phyloP scores from a whole-genome alignment of 768 basidiomycete genomes.

The Omphalotus guepiniiformis region DNA sequence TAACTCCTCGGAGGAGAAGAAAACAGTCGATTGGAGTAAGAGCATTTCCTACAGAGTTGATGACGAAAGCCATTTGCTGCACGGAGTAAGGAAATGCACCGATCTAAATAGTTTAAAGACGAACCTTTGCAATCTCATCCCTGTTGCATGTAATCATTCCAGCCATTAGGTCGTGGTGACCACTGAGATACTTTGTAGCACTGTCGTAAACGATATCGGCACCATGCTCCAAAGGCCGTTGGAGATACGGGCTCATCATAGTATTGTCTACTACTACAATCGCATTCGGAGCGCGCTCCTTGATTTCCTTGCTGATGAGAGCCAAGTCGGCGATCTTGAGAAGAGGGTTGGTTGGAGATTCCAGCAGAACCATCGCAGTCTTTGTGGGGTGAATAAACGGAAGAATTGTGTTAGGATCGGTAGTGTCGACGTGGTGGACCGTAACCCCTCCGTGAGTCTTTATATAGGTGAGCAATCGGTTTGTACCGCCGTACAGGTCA shows the following conservation, averaged over 20 bases:
- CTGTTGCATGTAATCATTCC: conserved; percentile 91
- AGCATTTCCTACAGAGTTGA: conserved; percentile 93
- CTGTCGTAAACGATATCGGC: conserved; percentile 98
- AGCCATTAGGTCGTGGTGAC: conserved; percentile 99
- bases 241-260: conserved; percentile 99
- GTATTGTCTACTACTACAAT: conserved; percentile 94
- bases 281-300: conserved; percentile 75
- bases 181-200: conserved; percentile 95
- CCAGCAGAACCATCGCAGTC: conserved; percentile 93
- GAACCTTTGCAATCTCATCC: conserved; percentile 83
- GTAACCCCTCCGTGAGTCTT: conserved; percentile 82
- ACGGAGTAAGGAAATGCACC: background rate
- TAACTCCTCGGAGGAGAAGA: conserved; percentile 91
- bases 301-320: conserved; percentile 77
- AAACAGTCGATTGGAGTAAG: conserved; percentile 95
- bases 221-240: conserved; percentile 91
- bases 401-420: conserved; percentile 58
- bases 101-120: conserved; percentile 9
- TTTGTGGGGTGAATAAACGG: conserved; percentile 65
- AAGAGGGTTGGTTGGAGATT: conserved; percentile 96
- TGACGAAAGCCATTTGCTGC: conserved; percentile 84
- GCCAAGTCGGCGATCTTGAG: conserved; percentile 93
- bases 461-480: conserved; percentile 89
- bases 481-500: conserved; percentile 96
- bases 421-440: conserved; percentile 94